Base-by-base conservation (phyloP, 1,139 yeast species). In the Lodderomyces metapsilosis region DNA sequence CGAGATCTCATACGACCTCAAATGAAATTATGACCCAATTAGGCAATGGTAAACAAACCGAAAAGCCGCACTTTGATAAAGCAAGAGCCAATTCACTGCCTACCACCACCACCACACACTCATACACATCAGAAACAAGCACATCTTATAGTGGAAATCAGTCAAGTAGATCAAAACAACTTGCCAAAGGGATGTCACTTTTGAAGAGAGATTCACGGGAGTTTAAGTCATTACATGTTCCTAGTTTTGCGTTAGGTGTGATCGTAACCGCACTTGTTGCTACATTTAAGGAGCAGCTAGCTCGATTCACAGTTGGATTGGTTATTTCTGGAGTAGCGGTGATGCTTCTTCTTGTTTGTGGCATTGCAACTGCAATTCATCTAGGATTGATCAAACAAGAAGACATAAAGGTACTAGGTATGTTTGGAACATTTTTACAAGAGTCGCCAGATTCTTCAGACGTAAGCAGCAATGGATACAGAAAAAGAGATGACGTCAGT, bases 221-320 rank as follows among this genome's bases (percentile, higher is more conserved):
- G 6, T 13, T 36, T 9, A 13, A 27, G 7, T 39, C 45, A 10
- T 58, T 65, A 47, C 68, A 66, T 43, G 40, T 54, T 9, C 68
- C 65, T 8, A 68, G 74, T 45, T 69, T 62, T 43, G 51, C 52
- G 1, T 43, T 60, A n/a, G 76, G 76, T 0, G 44, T 60, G 22
- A 40, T 54, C 17, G 25, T 43, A 3, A 38, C 45, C 1, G 35
- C 33, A 2, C 9, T 39, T 20, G 40, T 37, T 6, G 25, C 43
- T 9, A 20, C 36, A 17, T 48, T 34, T 18, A 37, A 28, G n/a
- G 21, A 40, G 12, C 40, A 38, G 22, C 12, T 48, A 4, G 17
- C 39, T 9, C 22, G 36, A n/a, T 20, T 34, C 7, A 28, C 37
- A 10, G 6, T 43, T 6, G 44, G 44, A 4, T 18, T 41, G 21